Evolutionary conservation across 2,329 filamentous ascomycete species (phyloP).

Genomic region (Lomentospora prolificans): DNA sequence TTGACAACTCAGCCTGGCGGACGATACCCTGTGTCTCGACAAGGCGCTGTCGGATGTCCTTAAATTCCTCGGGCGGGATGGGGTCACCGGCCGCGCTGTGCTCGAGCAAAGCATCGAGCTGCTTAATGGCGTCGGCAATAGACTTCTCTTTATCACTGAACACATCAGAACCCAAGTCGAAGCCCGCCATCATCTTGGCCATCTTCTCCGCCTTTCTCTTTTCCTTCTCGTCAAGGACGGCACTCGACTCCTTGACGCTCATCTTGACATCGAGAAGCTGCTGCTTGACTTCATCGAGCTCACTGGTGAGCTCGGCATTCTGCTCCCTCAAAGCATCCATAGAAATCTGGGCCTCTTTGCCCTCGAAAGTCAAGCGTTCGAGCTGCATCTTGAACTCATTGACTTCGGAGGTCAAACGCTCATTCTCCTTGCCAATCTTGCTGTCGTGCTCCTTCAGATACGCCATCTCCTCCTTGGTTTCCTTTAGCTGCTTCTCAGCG

Average conservation of each 20-base stretch:
- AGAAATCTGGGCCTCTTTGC: constrained; percentile 92
- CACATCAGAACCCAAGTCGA: constrained; percentile 84
- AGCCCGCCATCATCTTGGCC: constrained; percentile 99
- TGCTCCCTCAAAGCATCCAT: constrained; percentile 97
- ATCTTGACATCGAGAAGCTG: constrained; percentile 93
- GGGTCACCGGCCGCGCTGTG: constrained; percentile 67
- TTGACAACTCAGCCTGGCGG: constrained; percentile 79
- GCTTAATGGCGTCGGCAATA: constrained; percentile 74
- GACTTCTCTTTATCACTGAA: constrained; percentile 88
- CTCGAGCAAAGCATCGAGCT: constrained; percentile 69
- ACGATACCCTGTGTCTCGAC: constrained; percentile 88
- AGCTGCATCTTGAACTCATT: constrained; percentile 96
- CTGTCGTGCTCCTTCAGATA: constrained; percentile 79
- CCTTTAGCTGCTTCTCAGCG: constrained; percentile 69
- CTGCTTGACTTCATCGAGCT: constrained; percentile 92
- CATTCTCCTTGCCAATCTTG: constrained; percentile 81
- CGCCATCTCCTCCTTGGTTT: constrained; percentile 76
- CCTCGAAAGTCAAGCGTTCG: constrained; percentile 89
- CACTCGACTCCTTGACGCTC: constrained; percentile 87
- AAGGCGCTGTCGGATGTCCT: constrained; percentile 66
- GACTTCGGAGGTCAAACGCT: constrained; percentile 72
- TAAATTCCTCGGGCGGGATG: constrained; percentile 72
- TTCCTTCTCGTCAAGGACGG: constrained; percentile 91
- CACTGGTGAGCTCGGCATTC: constrained; percentile 81
- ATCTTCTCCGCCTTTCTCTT: constrained; percentile 98